phyloP scores from a whole-genome alignment of 805 yeast genomes.

The Brettanomyces anomalus region DNA sequence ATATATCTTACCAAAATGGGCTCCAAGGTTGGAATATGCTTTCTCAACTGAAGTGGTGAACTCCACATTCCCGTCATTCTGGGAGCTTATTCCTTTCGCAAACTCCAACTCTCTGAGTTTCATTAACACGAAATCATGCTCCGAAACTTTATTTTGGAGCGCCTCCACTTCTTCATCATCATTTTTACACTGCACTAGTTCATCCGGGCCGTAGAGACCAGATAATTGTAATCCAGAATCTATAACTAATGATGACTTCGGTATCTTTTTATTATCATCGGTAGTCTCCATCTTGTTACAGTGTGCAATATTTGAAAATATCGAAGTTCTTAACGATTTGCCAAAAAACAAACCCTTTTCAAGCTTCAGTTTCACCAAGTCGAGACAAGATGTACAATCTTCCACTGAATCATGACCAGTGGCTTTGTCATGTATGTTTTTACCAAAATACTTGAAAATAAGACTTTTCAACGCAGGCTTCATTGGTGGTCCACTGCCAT shows the following conservation, averaged over 20 bases:
- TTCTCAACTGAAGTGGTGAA: background rate
- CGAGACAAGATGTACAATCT: conserved; percentile 76
- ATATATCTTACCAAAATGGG: conserved; percentile 40
- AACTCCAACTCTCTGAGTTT: conserved; percentile 53
- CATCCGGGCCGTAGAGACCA: conserved; percentile 18
- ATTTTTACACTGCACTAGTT: conserved; percentile 34
- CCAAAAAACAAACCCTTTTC: conserved; percentile 65
- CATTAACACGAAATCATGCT: conserved; percentile 42
- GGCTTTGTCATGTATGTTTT: conserved; percentile 56
- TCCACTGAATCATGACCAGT: conserved; percentile 80
- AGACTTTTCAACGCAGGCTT: conserved; percentile 72
- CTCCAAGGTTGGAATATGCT: conserved; percentile 29
- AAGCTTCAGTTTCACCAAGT: conserved; percentile 62
- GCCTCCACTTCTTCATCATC: conserved; percentile 53
- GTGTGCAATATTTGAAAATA: conserved; percentile 30
- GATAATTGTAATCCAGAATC: conserved; percentile 11
- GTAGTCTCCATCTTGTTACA: conserved; percentile 15
- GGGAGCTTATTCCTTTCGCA: conserved; percentile 20
- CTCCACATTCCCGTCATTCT: conserved; percentile 7
- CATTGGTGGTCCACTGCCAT: conserved; percentile 73
- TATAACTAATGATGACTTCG: conserved; percentile 20
- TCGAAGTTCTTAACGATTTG: conserved; percentile 29
- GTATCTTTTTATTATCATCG: conserved; percentile 15
- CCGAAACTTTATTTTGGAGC: conserved; percentile 27
- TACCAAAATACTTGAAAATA: conserved; percentile 44